Percentiles rank a stretch among this genome's conserved stretches.
These are phyloP conservation scores for Gonapodya sp. DNA, from an alignment of 192 early-diverging fungal genomes.

Conservation along the genomic window DNA sequence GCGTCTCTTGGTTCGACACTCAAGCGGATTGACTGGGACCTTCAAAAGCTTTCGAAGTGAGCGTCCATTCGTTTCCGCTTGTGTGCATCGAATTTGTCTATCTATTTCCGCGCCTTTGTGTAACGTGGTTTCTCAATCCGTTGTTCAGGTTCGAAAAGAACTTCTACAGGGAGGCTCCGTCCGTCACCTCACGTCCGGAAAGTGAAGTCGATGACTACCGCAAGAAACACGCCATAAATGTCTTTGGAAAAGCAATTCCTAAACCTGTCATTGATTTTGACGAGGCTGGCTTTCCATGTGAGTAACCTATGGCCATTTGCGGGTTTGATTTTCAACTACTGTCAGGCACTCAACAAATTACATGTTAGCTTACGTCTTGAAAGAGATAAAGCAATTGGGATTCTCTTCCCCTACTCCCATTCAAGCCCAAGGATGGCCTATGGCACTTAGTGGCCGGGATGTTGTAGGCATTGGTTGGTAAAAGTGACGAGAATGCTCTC, in stretches of 20 bases:
- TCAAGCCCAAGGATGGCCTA: slow-evolving; percentile 97
- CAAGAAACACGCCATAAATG: slow-evolving; percentile 66
- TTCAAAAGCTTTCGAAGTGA: slow-evolving; percentile 49
- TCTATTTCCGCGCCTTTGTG: not conserved
- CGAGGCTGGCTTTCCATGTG: slow-evolving; percentile 81
- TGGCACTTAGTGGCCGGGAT: slow-evolving; percentile 91
- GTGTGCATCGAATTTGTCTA: no score
- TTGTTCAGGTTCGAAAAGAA: slow-evolving; percentile 27
- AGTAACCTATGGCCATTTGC: not conserved
- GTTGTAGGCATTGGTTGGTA: slow-evolving; percentile 57
- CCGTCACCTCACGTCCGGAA: slow-evolving; percentile 53
- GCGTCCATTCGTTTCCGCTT: slow-evolving; percentile 81
- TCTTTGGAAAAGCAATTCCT: slow-evolving; percentile 75
- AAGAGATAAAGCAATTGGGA: slow-evolving; percentile 73
- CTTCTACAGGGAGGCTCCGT: slow-evolving; percentile 82
- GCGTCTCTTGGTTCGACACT: slow-evolving; percentile 45
- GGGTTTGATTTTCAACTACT: not conserved
- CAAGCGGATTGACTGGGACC: slow-evolving; percentile 57
- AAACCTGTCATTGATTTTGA: slow-evolving; percentile 81
- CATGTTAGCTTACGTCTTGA: slow-evolving; percentile 63
- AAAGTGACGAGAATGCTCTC: no score
- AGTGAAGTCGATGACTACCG: slow-evolving; percentile 74
- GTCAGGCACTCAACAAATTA: not conserved
- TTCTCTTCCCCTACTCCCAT: slow-evolving; percentile 87
- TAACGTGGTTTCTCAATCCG: not conserved